phyloP scores from a whole-genome alignment of 2,329 filamentous ascomycete genomes.

The Ophiocordyceps camponoti-saundersi region DNA sequence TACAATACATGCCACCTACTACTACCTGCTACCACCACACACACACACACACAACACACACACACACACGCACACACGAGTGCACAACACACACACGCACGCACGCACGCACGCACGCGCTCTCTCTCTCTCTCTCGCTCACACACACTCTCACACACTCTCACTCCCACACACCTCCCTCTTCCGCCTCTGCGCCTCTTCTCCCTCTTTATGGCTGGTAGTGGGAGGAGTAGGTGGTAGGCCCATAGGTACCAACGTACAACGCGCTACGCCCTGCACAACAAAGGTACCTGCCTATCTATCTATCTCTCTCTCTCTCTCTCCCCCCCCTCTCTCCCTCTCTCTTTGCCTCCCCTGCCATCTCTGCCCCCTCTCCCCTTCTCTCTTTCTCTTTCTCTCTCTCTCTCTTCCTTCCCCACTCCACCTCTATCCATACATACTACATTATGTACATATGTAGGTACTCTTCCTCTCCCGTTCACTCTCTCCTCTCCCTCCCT shows the following conservation, averaged over 20 bases:
- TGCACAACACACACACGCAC: not conserved
- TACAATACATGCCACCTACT: not conserved
- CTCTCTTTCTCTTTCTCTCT: not conserved
- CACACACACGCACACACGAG: not conserved
- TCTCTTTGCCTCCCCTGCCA: not conserved
- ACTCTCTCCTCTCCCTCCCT: not conserved
- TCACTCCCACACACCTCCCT: not conserved
- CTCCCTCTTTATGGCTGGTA: not conserved
- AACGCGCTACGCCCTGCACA: not conserved
- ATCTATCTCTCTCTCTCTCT: not conserved
- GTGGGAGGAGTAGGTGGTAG: not conserved
- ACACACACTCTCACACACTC: not conserved
- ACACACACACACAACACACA: not conserved
- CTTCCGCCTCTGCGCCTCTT: not conserved
- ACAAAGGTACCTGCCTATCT: not conserved
- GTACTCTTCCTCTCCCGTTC: not conserved
- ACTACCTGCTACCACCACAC: not conserved
- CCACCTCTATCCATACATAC: not conserved
- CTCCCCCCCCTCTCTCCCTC: not conserved
- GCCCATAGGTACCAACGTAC: not conserved
- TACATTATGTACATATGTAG: not conserved
- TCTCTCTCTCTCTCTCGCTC: no score
- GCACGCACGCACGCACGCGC: not conserved
- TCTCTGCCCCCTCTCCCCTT: not conserved
- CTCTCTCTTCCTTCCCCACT: not conserved